Base-by-base conservation (phyloP, 2,329 filamentous ascomycete species). In the Diplodia mutila region DNA sequence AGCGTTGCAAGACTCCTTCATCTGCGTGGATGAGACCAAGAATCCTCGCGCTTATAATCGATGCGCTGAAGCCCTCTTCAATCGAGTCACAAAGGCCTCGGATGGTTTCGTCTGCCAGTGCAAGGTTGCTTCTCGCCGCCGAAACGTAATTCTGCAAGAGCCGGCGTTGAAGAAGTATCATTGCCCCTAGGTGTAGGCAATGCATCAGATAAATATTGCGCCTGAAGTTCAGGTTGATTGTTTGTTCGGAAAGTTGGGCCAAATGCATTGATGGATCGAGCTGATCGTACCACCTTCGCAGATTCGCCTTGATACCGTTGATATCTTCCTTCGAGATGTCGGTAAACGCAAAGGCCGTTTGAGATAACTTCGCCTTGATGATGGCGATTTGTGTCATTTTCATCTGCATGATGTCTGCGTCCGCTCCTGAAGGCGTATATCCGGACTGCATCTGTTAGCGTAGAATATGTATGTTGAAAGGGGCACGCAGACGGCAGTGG, bases 101-200 rank as follows among this genome's bases (percentile, higher is more conserved):
- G 6, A 65, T 21, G 37, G 34, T 32, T 32, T 52, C 9, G n/a
- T 59, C 21, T 8, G 55, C 53, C 8, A 63, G 18, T 29, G 7
- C 27, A 4, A 32, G 37, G 16, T 54, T 6, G 23, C 9, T 21
- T 18, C 16, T 23, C 21, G 25, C 18, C n/a, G 27, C 21, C 32
- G 39, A 23, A 6, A 25, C n/a, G 67, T 66, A 65, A 68, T 67
- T 16, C 66, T 69, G n/a, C 12, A 72, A 59, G 3, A 72, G 51
- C 6, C 68, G 68, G 5, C 72, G 69, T 34, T 70, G 69, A 0
- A 73, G 67, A 5, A 72, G 61, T 64, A 70, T 69, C 70, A 71
- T 71, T 12, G 71, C 70, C n/a, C 70, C 72, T 18, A 73, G 66
- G n/a, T 71, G 72, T 57, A 73, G 72, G 7, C 72, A 65, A 54